phyloP scores from a whole-genome alignment of 2,329 filamentous ascomycete genomes.

The Fusarium tanahbumbuense region DNA sequence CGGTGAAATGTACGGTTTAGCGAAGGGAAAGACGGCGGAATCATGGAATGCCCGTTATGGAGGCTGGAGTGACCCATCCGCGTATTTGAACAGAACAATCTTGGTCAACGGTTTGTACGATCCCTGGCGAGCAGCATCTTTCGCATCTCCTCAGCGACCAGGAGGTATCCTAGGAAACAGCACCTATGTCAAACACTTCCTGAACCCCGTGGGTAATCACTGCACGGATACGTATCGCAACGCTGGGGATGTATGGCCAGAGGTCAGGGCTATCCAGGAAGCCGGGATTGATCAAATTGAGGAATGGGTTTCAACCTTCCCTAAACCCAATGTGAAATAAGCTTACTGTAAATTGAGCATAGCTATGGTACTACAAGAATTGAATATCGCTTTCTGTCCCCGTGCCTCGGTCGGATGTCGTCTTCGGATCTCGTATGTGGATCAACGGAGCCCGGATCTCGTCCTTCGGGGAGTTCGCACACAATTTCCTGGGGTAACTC shows the following conservation, averaged over 20 bases:
- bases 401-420: background rate
- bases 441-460: background rate
- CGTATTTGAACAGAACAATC: conserved; percentile 2
- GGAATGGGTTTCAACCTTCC: background rate
- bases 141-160: conserved; percentile 6
- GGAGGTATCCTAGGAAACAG: conserved; percentile 6
- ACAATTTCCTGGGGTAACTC: background rate
- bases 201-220: conserved; percentile 1
- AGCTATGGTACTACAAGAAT: background rate
- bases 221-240: conserved; percentile 6
- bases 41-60: conserved; percentile 1
- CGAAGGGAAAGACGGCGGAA: background rate
- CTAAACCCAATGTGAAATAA: background rate
- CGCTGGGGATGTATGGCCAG: conserved; percentile 4
- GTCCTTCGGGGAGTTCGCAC: background rate
- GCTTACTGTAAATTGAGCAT: rapidly evolving
- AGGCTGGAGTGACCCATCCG: conserved; percentile 7
- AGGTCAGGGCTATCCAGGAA: conserved; percentile 9
- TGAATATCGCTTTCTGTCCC: rapidly evolving
- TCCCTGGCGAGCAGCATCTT: background rate
- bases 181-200: conserved; percentile 1
- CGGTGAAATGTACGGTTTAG: background rate
- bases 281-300: conserved; percentile 5
- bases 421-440: conserved; percentile 6
- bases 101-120: conserved; percentile 2